Conservation (phyloP, 169 alveolate genomes). For the Perkinsus marinus region DNA sequence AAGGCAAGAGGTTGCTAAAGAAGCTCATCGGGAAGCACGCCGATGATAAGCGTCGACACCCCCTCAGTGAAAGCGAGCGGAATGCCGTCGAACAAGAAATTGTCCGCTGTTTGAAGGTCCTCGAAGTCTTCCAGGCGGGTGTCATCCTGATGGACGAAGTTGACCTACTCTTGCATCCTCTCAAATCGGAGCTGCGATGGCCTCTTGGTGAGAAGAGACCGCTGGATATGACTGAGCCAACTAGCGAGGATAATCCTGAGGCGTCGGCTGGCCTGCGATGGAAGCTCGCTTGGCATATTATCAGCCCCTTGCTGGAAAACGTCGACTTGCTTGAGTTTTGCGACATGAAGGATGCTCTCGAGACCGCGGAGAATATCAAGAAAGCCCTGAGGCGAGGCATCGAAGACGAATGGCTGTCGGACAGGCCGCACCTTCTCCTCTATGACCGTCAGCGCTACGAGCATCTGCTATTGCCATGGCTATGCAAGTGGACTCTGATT, state of each 20-base stretch:
- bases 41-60: not conserved
- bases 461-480: conserved; percentile 34
- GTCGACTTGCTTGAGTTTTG: not conserved
- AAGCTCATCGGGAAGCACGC: not conserved
- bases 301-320: conserved; percentile 37
- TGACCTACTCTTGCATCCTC: conserved; percentile 72
- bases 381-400: conserved; percentile 31
- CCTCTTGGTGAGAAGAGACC: conserved; percentile 66
- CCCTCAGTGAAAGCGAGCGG: not conserved
- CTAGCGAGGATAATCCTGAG: not conserved
- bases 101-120: conserved; percentile 4
- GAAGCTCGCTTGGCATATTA: conserved; percentile 65
- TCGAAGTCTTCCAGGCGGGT: conserved; percentile 30
- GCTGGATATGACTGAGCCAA: conserved; percentile 5
- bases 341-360: conserved; percentile 14
- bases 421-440: conserved; percentile 55
- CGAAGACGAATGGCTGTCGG: conserved; percentile 37
- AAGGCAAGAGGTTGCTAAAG: conserved; percentile 36
- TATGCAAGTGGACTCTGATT: conserved; percentile 39
- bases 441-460: conserved; percentile 40
- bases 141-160: conserved; percentile 72
- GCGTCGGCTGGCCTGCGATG: conserved; percentile 42
- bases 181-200: conserved; percentile 80
- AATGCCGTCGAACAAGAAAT: not conserved
- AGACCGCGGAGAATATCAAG: conserved; percentile 5